Percentiles rank a stretch among this genome's conserved stretches.
Evolutionary conservation across 1,284 basidiomycete genomes (phyloP).

Genomic region (Tremellales sp.): DNA sequence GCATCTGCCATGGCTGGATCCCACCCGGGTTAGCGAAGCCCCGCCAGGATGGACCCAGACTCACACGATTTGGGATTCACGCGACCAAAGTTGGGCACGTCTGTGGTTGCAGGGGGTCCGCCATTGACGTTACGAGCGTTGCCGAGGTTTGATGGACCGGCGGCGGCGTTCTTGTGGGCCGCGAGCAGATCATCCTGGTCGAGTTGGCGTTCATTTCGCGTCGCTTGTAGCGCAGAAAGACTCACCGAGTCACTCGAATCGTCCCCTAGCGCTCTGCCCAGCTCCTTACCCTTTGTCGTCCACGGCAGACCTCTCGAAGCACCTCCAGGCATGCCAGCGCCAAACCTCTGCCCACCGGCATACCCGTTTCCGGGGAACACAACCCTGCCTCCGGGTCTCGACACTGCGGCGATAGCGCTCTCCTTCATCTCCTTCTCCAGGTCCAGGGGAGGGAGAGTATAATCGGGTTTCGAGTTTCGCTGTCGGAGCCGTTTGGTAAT

Average conservation of each 20-base stretch:
- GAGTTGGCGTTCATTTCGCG: too few relatives aligned
- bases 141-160: slow-evolving; percentile 14
- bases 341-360: slow-evolving; percentile 33
- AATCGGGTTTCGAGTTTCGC: slow-evolving; percentile 43
- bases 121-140: slow-evolving; percentile 7
- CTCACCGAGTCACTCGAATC: slow-evolving; percentile 43
- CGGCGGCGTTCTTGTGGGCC: slow-evolving; percentile 24
- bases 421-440: slow-evolving; percentile 31
- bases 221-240: neutral
- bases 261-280: slow-evolving; percentile 43
- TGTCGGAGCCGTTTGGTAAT: slow-evolving; percentile 34
- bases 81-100: slow-evolving; percentile 45
- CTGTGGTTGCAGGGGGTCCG: slow-evolving; percentile 54
- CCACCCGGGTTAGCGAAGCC: slow-evolving; percentile 10
- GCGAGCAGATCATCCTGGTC: slow-evolving; percentile 27
- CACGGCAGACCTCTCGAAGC: slow-evolving; percentile 29
- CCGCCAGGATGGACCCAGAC: slow-evolving; percentile 3
- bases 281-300: slow-evolving; percentile 29
- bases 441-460: slow-evolving; percentile 43
- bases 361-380: slow-evolving; percentile 25
- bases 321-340: slow-evolving; percentile 15
- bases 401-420: slow-evolving; percentile 28
- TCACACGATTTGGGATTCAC: slow-evolving; percentile 45
- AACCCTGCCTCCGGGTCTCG: slow-evolving; percentile 26
- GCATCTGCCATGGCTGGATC: slow-evolving; percentile 81